Evolutionary conservation across 441 rosid species (phyloP).

Genomic region (Arabidopsis hybrid): DNA sequence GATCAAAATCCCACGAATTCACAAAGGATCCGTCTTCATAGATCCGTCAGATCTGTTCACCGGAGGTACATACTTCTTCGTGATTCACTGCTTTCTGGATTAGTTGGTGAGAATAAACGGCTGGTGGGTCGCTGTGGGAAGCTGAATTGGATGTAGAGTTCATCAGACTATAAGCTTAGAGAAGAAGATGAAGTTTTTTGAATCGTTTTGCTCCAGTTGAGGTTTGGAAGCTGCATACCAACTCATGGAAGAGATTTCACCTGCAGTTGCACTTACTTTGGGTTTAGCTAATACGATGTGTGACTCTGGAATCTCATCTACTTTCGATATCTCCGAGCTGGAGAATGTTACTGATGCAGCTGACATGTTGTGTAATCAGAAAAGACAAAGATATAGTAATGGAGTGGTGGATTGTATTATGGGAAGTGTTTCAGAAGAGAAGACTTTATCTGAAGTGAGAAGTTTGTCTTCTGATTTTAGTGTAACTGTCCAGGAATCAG

Average conservation of each 20-base stretch:
- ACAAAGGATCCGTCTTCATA: conserved; percentile 38
- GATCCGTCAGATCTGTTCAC: conserved; percentile 70
- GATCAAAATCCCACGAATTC: conserved; percentile 12
- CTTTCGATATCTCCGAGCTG: conserved; percentile 62
- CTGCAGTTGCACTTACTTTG: conserved; percentile 74
- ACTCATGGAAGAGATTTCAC: conserved; percentile 80
- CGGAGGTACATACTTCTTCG: conserved; percentile 43
- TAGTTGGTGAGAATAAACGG: conserved; percentile 24
- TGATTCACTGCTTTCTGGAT: conserved; percentile 46
- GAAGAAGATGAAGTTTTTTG: conserved; percentile 48
- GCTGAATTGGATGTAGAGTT: conserved; percentile 47
- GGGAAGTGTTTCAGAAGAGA: conserved; percentile 44
- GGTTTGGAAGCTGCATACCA: conserved; percentile 14
- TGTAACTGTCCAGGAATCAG: conserved; percentile 57
- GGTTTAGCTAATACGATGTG: conserved; percentile 64
- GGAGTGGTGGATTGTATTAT: conserved; percentile 39
- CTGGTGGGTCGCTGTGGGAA: conserved; percentile 44
- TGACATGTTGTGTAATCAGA: conserved; percentile 60
- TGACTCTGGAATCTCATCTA: conserved; percentile 66
- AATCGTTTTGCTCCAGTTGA: conserved; percentile 29
- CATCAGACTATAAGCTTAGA: conserved; percentile 40
- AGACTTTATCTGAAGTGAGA: conserved; percentile 45
- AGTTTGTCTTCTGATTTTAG: conserved; percentile 44
- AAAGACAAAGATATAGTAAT: conserved; percentile 37
- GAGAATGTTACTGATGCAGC: conserved; percentile 70